A percentile compares a stretch with the other conserved stretches of the same genome.
These are phyloP conservation scores for Hypoxylon lenormandii DNA, from an alignment of 495 filamentous ascomycete species.

Conservation along the genomic window DNA sequence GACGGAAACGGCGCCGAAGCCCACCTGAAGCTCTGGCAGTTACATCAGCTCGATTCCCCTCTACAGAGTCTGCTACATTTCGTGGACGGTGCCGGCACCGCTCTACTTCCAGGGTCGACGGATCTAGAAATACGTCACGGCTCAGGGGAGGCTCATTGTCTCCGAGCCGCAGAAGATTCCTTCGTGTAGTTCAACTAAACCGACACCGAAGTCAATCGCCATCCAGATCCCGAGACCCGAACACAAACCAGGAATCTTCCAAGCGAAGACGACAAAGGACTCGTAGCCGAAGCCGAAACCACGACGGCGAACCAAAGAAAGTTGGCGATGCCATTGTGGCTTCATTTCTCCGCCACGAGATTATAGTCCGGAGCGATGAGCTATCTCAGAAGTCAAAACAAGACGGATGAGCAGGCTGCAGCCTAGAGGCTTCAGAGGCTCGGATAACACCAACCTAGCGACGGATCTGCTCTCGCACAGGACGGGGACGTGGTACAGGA, in stretches of 20 bases:
- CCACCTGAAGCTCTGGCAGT: conserved; percentile 34
- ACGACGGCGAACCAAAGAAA: conserved; percentile 37
- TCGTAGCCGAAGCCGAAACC: conserved; percentile 51
- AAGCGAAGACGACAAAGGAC: conserved; percentile 55
- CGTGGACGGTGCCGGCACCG: conserved; percentile 57
- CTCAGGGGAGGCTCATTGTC: conserved; percentile 47
- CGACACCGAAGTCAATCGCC: conserved; percentile 54
- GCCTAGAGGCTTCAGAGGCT: background rate
- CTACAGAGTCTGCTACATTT: conserved; percentile 55
- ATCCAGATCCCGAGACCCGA: conserved; percentile 52
- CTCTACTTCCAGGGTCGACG: conserved; percentile 52
- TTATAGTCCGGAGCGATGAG: conserved; percentile 35
- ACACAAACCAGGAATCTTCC: conserved; percentile 32
- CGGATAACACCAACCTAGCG: conserved; percentile 9
- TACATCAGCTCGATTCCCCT: conserved; percentile 42
- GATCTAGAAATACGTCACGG: conserved; percentile 48
- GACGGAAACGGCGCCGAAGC: conserved; percentile 52
- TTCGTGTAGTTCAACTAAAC: conserved; percentile 49
- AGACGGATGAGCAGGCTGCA: conserved; percentile 20
- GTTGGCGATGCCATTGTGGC: conserved; percentile 19
- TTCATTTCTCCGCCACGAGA: conserved; percentile 44
- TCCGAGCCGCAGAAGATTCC: conserved; percentile 48
- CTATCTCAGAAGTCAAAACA: conserved; percentile 31
- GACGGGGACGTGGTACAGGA: conserved; percentile 10
- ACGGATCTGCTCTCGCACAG: background rate